phyloP scores from a whole-genome alignment of 169 alveolate genomes.

The Plasmodium berghei region DNA sequence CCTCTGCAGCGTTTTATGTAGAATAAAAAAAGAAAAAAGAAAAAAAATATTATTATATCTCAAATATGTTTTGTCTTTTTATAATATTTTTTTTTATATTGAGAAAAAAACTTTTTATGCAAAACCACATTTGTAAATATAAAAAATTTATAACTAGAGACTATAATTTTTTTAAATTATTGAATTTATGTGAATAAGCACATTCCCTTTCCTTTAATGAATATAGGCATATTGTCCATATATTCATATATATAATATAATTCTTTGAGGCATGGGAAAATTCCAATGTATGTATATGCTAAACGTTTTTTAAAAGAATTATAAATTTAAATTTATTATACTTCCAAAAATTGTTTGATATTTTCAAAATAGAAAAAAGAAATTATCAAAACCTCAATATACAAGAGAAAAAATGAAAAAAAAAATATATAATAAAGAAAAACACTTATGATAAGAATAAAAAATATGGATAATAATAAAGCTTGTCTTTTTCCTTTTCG shows the following conservation, averaged over 20 bases:
- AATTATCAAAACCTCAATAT: not conserved
- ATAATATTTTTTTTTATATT: not conserved
- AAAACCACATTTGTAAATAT: not conserved
- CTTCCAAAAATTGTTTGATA: not conserved
- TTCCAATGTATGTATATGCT: not conserved
- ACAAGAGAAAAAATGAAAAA: slow-evolving; percentile 1
- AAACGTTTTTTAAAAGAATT: not conserved
- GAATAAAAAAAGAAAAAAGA: not conserved
- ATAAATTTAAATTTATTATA: not conserved
- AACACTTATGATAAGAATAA: not conserved
- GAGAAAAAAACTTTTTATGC: not conserved
- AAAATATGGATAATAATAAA: not conserved
- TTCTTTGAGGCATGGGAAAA: not conserved
- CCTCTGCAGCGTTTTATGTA: no score
- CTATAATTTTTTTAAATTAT: slow-evolving; percentile 6
- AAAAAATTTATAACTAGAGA: not conserved
- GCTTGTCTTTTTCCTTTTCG: not conserved
- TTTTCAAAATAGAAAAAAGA: slow-evolving; percentile 3
- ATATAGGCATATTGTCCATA: slow-evolving; percentile 1
- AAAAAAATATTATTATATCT: not conserved
- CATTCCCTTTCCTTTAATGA: not conserved
- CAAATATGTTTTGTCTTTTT: not conserved
- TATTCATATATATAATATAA: not conserved
- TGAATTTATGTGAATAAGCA: not conserved
- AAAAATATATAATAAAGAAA: not conserved